These are phyloP conservation scores for Albophoma yamanashiensis DNA, from an alignment of 2,329 filamentous ascomycete genomes.

Conservation along the genomic window DNA sequence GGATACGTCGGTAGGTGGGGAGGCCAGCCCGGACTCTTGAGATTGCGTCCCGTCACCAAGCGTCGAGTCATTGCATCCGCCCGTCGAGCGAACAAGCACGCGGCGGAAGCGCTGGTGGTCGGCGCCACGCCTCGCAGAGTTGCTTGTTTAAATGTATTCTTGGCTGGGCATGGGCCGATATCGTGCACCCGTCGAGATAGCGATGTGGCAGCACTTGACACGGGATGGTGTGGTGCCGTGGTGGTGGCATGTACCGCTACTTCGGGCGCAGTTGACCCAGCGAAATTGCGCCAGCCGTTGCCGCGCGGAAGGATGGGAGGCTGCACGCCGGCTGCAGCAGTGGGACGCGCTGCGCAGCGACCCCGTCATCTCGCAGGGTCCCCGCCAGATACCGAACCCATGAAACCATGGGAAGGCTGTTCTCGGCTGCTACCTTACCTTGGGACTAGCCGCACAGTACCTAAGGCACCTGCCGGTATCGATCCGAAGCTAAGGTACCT, in stretches of 20 bases:
- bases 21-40: not conserved
- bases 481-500: not conserved
- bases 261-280: conserved; percentile 3
- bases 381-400: not conserved
- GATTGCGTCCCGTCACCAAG: not conserved
- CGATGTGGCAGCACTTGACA: not conserved
- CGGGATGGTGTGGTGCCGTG: not conserved
- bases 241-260: conserved; percentile 9
- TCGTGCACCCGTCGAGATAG: not conserved
- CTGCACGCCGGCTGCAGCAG: not conserved
- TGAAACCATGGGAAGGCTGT: not conserved
- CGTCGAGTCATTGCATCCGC: not conserved
- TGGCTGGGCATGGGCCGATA: not conserved
- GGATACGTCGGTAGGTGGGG: not conserved
- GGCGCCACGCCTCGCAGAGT: not conserved
- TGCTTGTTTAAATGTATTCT: not conserved
- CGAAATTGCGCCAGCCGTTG: conserved; percentile 6
- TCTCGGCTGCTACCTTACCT: not conserved
- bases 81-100: not conserved
- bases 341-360: not conserved
- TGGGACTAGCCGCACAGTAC: too few species aligned
- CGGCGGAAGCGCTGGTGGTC: not conserved
- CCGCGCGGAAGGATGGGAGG: not conserved
- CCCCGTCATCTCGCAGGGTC: not conserved
- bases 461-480: not conserved